Evolutionary conservation across 2,329 filamentous ascomycete genomes (phyloP).

Genomic region (Trichoderma sp.): DNA sequence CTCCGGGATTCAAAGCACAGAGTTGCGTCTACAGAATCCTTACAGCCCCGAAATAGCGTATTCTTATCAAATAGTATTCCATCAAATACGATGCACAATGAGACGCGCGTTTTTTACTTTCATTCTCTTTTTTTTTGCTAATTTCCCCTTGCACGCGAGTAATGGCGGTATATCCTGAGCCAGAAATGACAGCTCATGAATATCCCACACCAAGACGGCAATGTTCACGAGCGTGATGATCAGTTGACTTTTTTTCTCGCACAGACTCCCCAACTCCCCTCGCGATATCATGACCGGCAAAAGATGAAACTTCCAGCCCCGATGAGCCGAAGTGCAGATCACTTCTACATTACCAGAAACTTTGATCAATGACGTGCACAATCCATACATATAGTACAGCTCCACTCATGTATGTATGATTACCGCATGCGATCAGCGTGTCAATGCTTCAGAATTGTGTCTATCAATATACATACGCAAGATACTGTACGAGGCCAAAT

Average conservation of each 20-base stretch:
- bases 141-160: not conserved
- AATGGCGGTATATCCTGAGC: not conserved
- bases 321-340: not conserved
- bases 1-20: not conserved
- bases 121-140: not conserved
- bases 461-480: not conserved
- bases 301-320: not conserved
- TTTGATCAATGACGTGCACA: not conserved
- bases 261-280: not conserved
- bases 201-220: not conserved
- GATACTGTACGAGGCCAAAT: not conserved
- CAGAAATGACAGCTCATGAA: not conserved
- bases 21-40: not conserved
- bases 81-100: not conserved
- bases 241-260: not conserved
- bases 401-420: not conserved
- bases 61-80: not conserved
- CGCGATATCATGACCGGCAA: not conserved
- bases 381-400: not conserved
- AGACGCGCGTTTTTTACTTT: not conserved
- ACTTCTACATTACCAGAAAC: not conserved
- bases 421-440: not conserved
- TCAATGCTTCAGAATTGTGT: not conserved
- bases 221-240: not conserved
- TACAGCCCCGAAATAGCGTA: not conserved